Evolutionary conservation across 2,329 filamentous ascomycete species (phyloP), one percentile per base, ranked within the genome.

Genomic region (Diaporthe sp.): DNA sequence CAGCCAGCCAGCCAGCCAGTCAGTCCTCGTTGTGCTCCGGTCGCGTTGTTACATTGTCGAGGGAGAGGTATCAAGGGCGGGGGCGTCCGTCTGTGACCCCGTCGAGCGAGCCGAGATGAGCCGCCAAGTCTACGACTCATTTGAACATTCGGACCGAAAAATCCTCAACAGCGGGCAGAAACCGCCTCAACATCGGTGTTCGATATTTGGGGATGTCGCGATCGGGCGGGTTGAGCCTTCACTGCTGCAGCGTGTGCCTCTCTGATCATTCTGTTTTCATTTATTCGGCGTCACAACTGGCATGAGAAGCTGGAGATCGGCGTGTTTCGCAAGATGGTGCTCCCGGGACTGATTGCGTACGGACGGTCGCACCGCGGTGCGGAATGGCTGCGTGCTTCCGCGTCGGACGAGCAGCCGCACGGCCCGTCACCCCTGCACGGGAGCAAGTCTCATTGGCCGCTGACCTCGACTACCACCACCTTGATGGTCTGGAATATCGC

Each of bases 381-480:
- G 65, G 68, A 51, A 61, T 72, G 57, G n/a, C 57, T 53, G 71
- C 71, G 15, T 63, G 17, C 57, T 65, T 10, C 58, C 47, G 71
- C 15, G 47, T 73, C n/a, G 47, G 58, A 47, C 58, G 37, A 42
- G 25, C 9, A 55, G 39, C 47, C 58, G 71, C 25, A 28, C 71
- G 71, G 71, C n/a, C 71, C 71, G 71, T 51, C 20, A 65, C 47
- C 71, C 49, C 25, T 28, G 47, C 58, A 22, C 71, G 71, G 71
- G 51, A 73, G 34, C n/a, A 15, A 25, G 39, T 55, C 58, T 73
- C 28, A 73, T 72, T 65, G 71, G 71, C 49, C 37, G 28, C 25
- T 65, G 71, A 25, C 44, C 57, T 20, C 13, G n/a, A 3, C 15
- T 22, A n/a, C 28, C 63, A 67, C 63, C 17, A 25, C 7, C 2